Percentiles rank a stretch among this genome's conserved stretches.
phyloP scores from a whole-genome alignment of 371 early-diverging fungal species.

The Lichtheimia ornata region DNA sequence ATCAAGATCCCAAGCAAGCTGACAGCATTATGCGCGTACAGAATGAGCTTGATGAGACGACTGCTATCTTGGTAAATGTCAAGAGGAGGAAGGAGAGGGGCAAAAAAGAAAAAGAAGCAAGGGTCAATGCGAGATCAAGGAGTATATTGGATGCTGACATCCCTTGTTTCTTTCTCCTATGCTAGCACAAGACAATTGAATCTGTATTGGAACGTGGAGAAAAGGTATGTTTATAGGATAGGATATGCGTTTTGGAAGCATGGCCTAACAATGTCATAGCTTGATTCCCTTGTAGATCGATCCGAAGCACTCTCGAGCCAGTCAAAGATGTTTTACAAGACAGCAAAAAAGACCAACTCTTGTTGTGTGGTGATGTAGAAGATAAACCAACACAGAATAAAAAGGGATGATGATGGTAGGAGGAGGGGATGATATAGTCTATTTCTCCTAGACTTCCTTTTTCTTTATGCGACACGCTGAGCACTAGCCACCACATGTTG shows the following conservation, averaged over 20 bases:
- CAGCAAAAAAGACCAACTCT: slow-evolving; percentile 96
- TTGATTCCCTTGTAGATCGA: slow-evolving; percentile 93
- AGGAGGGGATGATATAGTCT: too few relatives aligned
- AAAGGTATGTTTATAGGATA: slow-evolving; percentile 52
- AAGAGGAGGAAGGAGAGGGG: background rate
- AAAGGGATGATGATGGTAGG: too few relatives aligned
- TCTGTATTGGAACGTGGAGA: slow-evolving; percentile 95
- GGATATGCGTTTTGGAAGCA: background rate
- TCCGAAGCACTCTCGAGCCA: slow-evolving; percentile 88
- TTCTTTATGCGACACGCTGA: too few relatives aligned
- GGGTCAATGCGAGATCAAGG: background rate
- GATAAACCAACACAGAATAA: too few relatives aligned
- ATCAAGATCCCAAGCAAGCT: slow-evolving; percentile 93
- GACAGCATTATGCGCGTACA: slow-evolving; percentile 96
- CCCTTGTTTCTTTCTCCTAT: background rate
- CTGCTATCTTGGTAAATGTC: slow-evolving; percentile 79
- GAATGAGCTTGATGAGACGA: slow-evolving; percentile 97
- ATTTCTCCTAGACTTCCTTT: too few relatives aligned
- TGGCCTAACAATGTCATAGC: slow-evolving; percentile 20
- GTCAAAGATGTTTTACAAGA: slow-evolving; percentile 98
- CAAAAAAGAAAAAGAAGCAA: slow-evolving; percentile 1
- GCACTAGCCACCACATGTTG: too few relatives aligned
- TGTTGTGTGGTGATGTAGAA: slow-evolving; percentile 76
- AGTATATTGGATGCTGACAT: background rate
- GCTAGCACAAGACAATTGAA: slow-evolving; percentile 95